Percentiles rank a stretch among this genome's conserved stretches.
phyloP scores from a whole-genome alignment of 1,139 yeast genomes.

The Arxiozyma slooffiae region DNA sequence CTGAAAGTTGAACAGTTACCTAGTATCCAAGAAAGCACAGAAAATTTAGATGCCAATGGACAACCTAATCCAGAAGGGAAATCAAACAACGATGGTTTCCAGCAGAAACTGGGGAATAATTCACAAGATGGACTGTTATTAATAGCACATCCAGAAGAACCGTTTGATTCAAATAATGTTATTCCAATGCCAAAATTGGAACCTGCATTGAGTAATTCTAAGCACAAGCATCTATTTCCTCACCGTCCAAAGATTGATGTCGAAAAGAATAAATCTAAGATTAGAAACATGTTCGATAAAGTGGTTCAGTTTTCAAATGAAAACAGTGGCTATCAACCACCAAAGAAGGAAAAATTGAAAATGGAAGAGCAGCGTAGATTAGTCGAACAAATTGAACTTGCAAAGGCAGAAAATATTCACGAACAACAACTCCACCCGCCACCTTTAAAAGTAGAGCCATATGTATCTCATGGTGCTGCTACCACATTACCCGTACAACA shows the following conservation, averaged over 20 bases:
- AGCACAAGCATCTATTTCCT: background rate
- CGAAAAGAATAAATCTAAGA: slow-evolving; percentile 12
- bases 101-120: background rate
- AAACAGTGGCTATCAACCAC: slow-evolving; percentile 27
- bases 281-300: slow-evolving; percentile 20
- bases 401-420: slow-evolving; percentile 2
- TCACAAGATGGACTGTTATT: background rate
- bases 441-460: background rate
- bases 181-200: slow-evolving; percentile 2
- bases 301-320: slow-evolving; percentile 29
- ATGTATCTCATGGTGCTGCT: slow-evolving; percentile 10
- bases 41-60: background rate
- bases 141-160: slow-evolving; percentile 6
- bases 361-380: slow-evolving; percentile 9
- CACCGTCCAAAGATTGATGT: slow-evolving; percentile 3
- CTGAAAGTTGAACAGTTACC: background rate
- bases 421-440: slow-evolving; percentile 5
- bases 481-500: slow-evolving; percentile 13
- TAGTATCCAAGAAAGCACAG: background rate
- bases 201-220: background rate
- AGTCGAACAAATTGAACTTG: slow-evolving; percentile 2
- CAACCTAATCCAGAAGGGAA: background rate
- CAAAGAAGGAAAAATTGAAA: slow-evolving; percentile 14
- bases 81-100: background rate
- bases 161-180: slow-evolving; percentile 3